Conservation (phyloP, 2,329 filamentous ascomycete genomes). For the Cladosporium sp. region DNA sequence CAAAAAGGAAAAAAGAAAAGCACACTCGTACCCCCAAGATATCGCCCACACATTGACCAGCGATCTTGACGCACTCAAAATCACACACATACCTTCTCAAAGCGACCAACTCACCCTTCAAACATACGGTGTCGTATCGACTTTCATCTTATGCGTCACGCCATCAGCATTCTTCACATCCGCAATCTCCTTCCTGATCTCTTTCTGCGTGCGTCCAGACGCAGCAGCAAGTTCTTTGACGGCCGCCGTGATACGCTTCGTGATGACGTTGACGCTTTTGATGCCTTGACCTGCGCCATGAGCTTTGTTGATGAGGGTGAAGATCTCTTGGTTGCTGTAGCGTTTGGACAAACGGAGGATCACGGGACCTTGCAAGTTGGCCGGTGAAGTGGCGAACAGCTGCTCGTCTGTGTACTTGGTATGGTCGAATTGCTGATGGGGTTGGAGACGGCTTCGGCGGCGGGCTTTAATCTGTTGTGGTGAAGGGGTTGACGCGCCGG, state of each 20-base stretch:
- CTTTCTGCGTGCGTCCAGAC: neutral
- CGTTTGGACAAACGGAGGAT: constrained; percentile 13
- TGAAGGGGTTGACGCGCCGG: neutral
- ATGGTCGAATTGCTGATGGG: neutral
- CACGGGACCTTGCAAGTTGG: constrained; percentile 4
- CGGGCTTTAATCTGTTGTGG: neutral
- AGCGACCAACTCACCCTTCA: neutral
- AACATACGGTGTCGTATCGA: neutral
- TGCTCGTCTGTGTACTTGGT: neutral
- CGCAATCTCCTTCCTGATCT: constrained; percentile 8
- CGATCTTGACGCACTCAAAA: too few species aligned
- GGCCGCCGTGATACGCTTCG: constrained; percentile 14
- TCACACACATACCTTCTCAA: too few species aligned
- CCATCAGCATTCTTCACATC: constrained; percentile 11
- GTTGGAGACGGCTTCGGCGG: neutral
- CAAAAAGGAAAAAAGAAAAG: too few species aligned
- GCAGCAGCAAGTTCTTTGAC: constrained; percentile 6
- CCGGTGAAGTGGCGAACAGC: constrained; percentile 8
- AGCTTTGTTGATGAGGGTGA: constrained; percentile 14
- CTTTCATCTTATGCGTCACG: constrained; percentile 7
- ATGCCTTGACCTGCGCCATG: neutral
- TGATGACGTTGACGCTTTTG: constrained; percentile 12
- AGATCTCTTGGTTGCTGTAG: constrained; percentile 16
- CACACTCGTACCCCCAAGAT: too few species aligned
- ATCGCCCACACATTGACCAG: too few species aligned